These are phyloP conservation scores for Claviceps spartinae DNA, from an alignment of 2,329 filamentous ascomycete species.

Conservation along the genomic window DNA sequence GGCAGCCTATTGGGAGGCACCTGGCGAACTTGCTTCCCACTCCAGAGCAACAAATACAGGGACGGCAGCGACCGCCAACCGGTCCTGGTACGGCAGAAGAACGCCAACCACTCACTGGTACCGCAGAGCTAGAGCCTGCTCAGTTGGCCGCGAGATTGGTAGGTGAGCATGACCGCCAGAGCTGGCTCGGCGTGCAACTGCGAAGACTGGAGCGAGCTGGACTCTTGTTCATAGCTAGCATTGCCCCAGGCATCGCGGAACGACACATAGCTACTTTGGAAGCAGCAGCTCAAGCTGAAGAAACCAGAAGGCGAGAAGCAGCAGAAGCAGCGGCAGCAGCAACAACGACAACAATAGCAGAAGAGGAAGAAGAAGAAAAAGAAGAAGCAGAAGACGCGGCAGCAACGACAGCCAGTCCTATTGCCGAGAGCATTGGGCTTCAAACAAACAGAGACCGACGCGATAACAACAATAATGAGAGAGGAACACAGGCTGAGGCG, in stretches of 20 bases:
- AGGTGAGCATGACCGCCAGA: conserved; percentile 20
- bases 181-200: conserved; percentile 26
- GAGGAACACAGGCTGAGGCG: conserved; percentile 3
- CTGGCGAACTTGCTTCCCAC: conserved; percentile 44
- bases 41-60: conserved; percentile 22
- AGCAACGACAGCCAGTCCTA: neutral
- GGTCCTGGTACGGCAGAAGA: conserved; percentile 12
- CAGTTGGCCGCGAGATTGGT: conserved; percentile 41
- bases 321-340: conserved; percentile 17
- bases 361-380: conserved; percentile 22
- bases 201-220: conserved; percentile 45
- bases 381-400: conserved; percentile 17
- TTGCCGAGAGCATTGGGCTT: conserved; percentile 2
- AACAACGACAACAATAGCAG: neutral
- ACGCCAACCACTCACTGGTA: conserved; percentile 13
- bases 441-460: neutral
- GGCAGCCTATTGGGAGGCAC: conserved; percentile 43
- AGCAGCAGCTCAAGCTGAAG: conserved; percentile 31
- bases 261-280: conserved; percentile 48
- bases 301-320: conserved; percentile 29
- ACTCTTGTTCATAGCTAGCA: conserved; percentile 50
- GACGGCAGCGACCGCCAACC: conserved; percentile 10
- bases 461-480: neutral
- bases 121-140: conserved; percentile 29
- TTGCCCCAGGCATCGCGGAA: conserved; percentile 52